Percentiles rank a stretch among this genome's conserved stretches.
These are phyloP conservation scores for Pyrenophora teres DNA, from an alignment of 2,329 filamentous ascomycete species.

Conservation along the genomic window DNA sequence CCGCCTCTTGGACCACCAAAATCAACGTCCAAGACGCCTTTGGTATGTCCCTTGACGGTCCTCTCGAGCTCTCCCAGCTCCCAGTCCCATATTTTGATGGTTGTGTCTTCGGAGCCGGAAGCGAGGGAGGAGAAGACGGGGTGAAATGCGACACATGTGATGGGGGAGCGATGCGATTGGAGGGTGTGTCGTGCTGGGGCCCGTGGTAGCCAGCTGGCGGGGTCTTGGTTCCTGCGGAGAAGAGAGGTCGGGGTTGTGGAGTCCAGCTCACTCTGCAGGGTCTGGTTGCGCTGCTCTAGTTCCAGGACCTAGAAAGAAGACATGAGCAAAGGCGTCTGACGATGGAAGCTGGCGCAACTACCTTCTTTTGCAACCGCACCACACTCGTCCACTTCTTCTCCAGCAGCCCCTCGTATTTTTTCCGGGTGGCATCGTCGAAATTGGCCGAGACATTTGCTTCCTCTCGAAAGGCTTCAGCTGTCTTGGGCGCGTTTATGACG, in stretches of 20 bases:
- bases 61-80: constrained; percentile 87
- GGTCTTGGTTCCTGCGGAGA: constrained; percentile 80
- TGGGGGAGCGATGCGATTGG: constrained; percentile 77
- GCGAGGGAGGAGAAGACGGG: constrained; percentile 89
- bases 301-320: constrained; percentile 76
- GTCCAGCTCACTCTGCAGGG: constrained; percentile 82
- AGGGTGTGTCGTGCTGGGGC: constrained; percentile 80
- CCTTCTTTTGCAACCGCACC: constrained; percentile 94
- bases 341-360: constrained; percentile 39
- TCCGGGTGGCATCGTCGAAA: constrained; percentile 80
- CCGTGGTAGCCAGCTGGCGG: constrained; percentile 82
- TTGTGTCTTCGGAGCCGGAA: constrained; percentile 88
- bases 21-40: constrained; percentile 84
- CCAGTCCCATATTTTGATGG: constrained; percentile 98
- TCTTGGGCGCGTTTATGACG: constrained; percentile 71
- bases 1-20: constrained; percentile 84
- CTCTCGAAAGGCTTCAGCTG: constrained; percentile 72
- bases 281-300: constrained; percentile 74
- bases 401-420: constrained; percentile 91
- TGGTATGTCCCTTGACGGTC: constrained; percentile 91
- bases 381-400: constrained; percentile 99
- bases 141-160: constrained; percentile 91
- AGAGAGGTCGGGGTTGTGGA: constrained; percentile 79
- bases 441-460: constrained; percentile 74
- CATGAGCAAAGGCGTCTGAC: constrained; percentile 17